Base-by-base conservation (phyloP, 495 filamentous ascomycete species). In the Hypomontagnella submonticulosa region DNA sequence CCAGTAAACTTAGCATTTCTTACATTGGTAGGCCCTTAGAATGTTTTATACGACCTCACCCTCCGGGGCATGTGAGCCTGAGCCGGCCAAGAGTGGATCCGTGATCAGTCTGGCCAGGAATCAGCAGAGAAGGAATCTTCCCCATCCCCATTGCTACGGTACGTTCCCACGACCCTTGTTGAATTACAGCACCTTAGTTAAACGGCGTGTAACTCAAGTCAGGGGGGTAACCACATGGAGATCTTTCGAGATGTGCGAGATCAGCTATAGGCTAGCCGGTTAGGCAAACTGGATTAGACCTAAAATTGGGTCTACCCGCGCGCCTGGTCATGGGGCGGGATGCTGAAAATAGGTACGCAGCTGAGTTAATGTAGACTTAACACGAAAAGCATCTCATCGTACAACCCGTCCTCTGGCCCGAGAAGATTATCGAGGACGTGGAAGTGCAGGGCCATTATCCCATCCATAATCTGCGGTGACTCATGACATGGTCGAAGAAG, bases 21-120 rank as follows among this genome's bases (percentile, higher is more conserved):
- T 44, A 13, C 41, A 47, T 42, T 50, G 58, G 58, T 18, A 68
- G 65, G 48, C 50, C 23, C 23, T 44, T 18, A 59, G 58, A 56
- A 54, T 63, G 44, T 68, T 58, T 68, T 68, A 68, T 68, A 68
- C 48, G 37, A 46, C 59, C 55, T 50, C 42, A 58, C 54, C 40
- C 36, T 43, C 20, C 42, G 50, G 46, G 58, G 42, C 49, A 59
- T 55, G 58, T 58, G 36, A 56, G 20, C 41, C 32, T 51, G 19
- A 48, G 34, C 46, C 58, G 54, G 40, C 30, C 13, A 63, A 36
- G 42, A 43, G 59, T 63, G 59, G 53, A 55, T 20, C 49, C 19
- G 32, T 40, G 15, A 34, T 37, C 41, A 19, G 37, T 16, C 37
- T 53, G 16, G 33, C 12, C 36, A 49, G 40, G 18, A 16, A 62